phyloP scores from a whole-genome alignment of 1,284 basidiomycete genomes.

The Ustilago vetiveriae region DNA sequence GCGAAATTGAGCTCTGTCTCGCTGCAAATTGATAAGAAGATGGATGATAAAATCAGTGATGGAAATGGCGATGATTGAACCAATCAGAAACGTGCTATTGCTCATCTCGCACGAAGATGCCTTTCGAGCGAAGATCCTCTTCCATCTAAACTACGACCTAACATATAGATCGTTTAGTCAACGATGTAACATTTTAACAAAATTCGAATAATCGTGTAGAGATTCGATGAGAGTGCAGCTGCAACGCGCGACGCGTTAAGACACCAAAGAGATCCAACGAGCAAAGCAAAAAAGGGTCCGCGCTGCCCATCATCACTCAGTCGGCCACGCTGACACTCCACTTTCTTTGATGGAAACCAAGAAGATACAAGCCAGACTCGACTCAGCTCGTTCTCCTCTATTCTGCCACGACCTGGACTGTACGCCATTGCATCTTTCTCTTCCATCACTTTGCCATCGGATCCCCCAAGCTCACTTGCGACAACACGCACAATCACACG shows the following conservation, averaged over 20 bases:
- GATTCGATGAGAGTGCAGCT: neutral
- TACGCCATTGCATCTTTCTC: no score
- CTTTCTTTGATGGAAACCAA: neutral
- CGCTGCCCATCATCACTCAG: no score
- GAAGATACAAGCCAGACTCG: no score
- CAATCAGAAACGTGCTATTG: constrained; percentile 39
- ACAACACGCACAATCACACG: no score
- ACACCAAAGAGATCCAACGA: neutral
- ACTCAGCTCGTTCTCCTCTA: no score
- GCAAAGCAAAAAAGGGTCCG: constrained; percentile 1
- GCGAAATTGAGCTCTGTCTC: constrained; percentile 13
- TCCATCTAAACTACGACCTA: neutral
- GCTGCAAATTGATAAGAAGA: constrained; percentile 4
- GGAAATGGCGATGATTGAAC: neutral
- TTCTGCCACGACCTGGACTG: no score
- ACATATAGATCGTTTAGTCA: neutral
- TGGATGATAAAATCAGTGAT: neutral
- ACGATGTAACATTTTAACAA: constrained; percentile 12
- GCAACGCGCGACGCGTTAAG: constrained; percentile 35
- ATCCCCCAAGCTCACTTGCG: no score
- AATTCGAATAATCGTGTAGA: no score
- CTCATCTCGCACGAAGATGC: constrained; percentile 3
- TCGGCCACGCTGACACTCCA: neutral
- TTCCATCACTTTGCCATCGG: no score
- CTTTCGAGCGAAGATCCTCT: neutral